A percentile compares a stretch with the other conserved stretches of the same genome.
phyloP scores from a whole-genome alignment of 73 alveolate species.

The Tetrahymena malaccensis region DNA sequence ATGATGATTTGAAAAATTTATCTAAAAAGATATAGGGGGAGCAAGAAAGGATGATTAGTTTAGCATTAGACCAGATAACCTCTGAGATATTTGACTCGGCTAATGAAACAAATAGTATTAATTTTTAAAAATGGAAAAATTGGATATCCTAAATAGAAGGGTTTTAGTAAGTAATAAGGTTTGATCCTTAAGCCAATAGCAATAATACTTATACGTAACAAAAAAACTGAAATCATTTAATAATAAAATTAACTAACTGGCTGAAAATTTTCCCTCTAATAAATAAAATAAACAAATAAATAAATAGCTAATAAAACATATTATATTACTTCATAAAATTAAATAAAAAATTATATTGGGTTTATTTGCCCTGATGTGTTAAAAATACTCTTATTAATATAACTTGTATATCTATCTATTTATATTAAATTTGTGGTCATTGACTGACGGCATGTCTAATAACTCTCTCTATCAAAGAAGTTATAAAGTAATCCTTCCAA shows the following conservation, averaged over 20 bases:
- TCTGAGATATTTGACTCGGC: neutral
- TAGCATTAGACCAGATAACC: neutral
- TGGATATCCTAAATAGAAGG: neutral
- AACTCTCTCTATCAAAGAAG: neutral
- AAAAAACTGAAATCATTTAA: neutral
- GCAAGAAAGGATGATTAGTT: neutral
- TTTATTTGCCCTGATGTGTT: neutral
- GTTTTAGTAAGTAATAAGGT: neutral
- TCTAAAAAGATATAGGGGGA: neutral
- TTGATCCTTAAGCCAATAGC: neutral
- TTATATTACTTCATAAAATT: neutral
- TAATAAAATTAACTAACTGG: neutral
- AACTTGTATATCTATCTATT: neutral
- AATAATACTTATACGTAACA: neutral
- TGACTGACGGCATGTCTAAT: neutral
- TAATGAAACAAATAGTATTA: neutral
- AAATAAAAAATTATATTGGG: too few species aligned
- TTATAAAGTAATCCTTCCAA: neutral
- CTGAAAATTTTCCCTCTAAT: neutral
- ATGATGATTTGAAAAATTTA: slow-evolving; percentile 12
- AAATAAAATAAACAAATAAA: neutral
- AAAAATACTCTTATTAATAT: too few species aligned
- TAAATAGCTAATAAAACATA: neutral
- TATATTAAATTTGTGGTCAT: neutral
- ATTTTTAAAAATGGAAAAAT: neutral